Evolutionary conservation across 305 asterid genomes (phyloP).

Genomic region (Fraxinus sp.): DNA sequence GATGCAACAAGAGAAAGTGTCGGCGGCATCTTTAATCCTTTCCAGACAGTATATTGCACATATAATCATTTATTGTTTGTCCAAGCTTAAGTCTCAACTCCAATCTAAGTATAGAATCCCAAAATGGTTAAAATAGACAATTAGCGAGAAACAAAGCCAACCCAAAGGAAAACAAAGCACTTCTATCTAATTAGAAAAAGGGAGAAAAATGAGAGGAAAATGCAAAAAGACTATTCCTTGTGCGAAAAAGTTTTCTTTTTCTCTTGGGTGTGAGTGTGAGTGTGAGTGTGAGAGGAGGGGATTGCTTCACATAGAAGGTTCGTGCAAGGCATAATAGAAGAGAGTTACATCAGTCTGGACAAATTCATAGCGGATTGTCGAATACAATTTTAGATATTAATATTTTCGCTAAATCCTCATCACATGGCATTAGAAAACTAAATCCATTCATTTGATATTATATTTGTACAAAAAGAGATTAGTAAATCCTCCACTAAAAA

Average conservation of each 20-base stretch:
- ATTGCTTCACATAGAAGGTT: background rate
- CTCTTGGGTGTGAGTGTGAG: background rate
- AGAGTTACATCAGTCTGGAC: background rate
- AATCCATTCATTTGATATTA: background rate
- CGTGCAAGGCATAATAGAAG: slow-evolving; percentile 5
- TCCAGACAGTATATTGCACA: background rate
- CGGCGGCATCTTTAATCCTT: background rate
- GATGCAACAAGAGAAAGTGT: background rate
- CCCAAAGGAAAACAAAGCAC: background rate
- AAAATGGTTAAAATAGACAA: background rate
- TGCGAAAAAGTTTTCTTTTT: background rate
- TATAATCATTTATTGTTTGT: background rate
- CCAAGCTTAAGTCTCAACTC: background rate
- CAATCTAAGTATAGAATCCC: background rate
- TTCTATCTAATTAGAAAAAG: background rate
- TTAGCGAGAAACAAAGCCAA: background rate
- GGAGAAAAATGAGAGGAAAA: background rate
- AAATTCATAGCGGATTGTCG: slow-evolving; percentile 4
- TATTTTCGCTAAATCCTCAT: slow-evolving; percentile 4
- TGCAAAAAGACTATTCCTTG: background rate
- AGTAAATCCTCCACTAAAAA: background rate
- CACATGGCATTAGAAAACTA: background rate
- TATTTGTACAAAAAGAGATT: background rate
- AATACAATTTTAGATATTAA: slow-evolving; percentile 5
- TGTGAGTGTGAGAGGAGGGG: background rate